Evolutionary conservation across 1,139 yeast genomes (phyloP), one percentile per base, ranked within the genome.

Genomic region (Blastobotrys elegans): DNA sequence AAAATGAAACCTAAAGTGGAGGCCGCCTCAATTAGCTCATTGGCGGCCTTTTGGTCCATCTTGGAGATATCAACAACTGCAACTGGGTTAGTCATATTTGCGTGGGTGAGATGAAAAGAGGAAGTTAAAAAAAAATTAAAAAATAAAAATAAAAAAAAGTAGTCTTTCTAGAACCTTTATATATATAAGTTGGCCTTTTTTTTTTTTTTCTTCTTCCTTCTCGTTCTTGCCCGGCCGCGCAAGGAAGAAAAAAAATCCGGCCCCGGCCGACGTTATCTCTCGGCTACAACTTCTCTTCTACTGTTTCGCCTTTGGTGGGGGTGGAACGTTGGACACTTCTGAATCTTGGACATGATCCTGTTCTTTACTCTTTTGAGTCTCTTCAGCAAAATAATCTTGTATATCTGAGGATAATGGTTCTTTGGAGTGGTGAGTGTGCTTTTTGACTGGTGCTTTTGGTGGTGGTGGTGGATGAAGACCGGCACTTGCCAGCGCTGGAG

Each of bases 1-100:
- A 83, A 82, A 39, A 84, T 68, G 57, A 85, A 84, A 0, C 95
- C 94, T 53, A 82, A 83, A 0, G 77, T 66, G 14, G 78, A 70
- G 6, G 88, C 87, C 0, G 92, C 92, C 3, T 76, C 68, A 10
- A 82, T 70, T 16, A 85, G 70, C 44, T 73, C 68, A 6, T 69
- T 70, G 0, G 80, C 83, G 1, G 84, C 74, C 11, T 56, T 50
- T 14, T 62, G 60, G 50, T 74, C 68, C 35, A 74, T 58, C 5
- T 59, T 54, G n/a, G 82, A 68, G 11, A 84, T 72, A 56, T 84
- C 87, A 16, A 84, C 64, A 13, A 48, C 50, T 4, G 50, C 50
- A 14, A 48, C 48, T 6, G 50, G 50, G 21, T 48, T 47, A 11
- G 16, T 22, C 40, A 37, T 32, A n/a, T n/a, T n/a, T n/a, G n/a